Evolutionary conservation across 1,139 yeast genomes (phyloP), one percentile per base, ranked within the genome.

Genomic region (Blastobotrys raffinosifermentans): DNA sequence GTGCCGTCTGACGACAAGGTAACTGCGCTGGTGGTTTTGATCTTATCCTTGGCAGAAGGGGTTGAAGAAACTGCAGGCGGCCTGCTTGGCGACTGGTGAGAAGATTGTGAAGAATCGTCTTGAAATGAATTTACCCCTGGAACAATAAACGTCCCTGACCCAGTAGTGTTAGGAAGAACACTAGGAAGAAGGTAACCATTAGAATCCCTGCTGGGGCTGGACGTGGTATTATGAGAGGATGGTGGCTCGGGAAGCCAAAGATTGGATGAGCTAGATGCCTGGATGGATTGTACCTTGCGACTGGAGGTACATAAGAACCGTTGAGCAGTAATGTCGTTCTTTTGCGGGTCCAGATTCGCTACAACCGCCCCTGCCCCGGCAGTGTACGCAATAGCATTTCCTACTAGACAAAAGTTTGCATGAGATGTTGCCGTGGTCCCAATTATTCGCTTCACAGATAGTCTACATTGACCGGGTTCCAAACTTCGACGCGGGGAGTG

Each of bases 291-390:
- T 4, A 50, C 45, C 29, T 46, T 31, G 29, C 36, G 35, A 5
- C 52, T 38, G n/a, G 53, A 44, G 15, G 57, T 48, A 32, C 57
- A 51, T 27, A 38, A 54, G 39, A 53, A 51, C 31, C 51, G 29
- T 31, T 49, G 49, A 25, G 27, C 16, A 4, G 14, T 17, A 7
- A 43, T 10, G 9, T 32, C 21, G 18, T 32, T 26, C 13, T 32
- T 33, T 10, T 25, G 31, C 14, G 34, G 19, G 16, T 34, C 50
- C 11, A 57, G 11, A 15, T 41, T 42, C 30, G 72, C 59, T 3
- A 76, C 74, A 3, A 77, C 80, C 1, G 77, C 83, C 0, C 85
- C 85, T 4, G 83, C 82, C 34, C 85, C 77, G 3, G 82, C 82
- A 2, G 76, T 69, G 48, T 77, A 78, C 0, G 80, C 84, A 10